Base-by-base conservation (phyloP, 768 basidiomycete species). In the Lentinula sp. region DNA sequence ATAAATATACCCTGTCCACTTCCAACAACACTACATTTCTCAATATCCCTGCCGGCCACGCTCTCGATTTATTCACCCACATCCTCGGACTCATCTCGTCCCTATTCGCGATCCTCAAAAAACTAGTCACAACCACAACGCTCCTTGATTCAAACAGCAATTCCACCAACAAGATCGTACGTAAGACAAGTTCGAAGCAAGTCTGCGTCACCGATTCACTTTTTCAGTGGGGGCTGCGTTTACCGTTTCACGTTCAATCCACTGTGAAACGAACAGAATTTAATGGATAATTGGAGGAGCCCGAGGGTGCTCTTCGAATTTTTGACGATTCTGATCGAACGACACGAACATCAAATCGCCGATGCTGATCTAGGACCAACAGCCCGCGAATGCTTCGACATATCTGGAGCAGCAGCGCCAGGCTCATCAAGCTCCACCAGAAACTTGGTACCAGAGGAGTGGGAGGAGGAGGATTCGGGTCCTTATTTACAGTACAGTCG, bases 351-450 rank as follows among this genome's bases (percentile, higher is more conserved):
- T n/a, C n/a, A n/a, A n/a, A n/a, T n/a, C n/a, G n/a, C n/a, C n/a
- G n/a, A n/a, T n/a, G n/a, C 79, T 68, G 74, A 75, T 64, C 70
- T 73, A 6, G 80, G 78, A 57, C 75, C 78, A 53, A 79, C 63
- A 36, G 63, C 77, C 84, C 82, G 84, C 15, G 80, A 71, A 36
- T 79, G 77, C 67, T 81, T 84, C 63, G 74, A 75, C 46, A 77
- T 72, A 68, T 87, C 89, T 57, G 77, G 79, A 41, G 78, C 77
- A 55, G 79, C 73, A 52, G 85, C 82, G 62, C 78, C 80, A 53
- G 77, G 83, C 77, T 99, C 97, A 57, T 97, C 97, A 41, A 99
- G 84, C 78, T 99, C 97, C 54, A 92, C 95, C 96, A 99, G 96
- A 64, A 99, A 77, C 67, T 85, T 94, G 43, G 94, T 67, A 83